A percentile compares a stretch with the other conserved stretches of the same genome.
Evolutionary conservation across 2,329 filamentous ascomycete species (phyloP).

Genomic region (Talaromyces marneffei): DNA sequence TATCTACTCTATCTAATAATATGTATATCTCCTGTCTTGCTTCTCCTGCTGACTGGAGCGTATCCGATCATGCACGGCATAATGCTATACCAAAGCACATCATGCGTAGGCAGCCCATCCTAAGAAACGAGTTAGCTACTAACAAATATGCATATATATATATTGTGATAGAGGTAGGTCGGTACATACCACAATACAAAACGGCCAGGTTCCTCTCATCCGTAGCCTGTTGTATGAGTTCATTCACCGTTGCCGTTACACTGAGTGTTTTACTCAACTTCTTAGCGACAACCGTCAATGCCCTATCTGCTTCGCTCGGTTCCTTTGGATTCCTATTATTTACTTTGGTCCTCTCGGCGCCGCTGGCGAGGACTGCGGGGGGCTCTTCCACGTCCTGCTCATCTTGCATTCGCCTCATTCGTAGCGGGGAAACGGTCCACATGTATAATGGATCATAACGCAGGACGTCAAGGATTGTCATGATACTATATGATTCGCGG

Average conservation of each 20-base stretch:
- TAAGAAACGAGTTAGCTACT: slow-evolving; percentile 16
- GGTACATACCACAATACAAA: slow-evolving; percentile 69
- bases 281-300: slow-evolving; percentile 88
- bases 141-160: neutral
- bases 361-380: slow-evolving; percentile 18
- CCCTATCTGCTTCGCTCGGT: slow-evolving; percentile 78
- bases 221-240: slow-evolving; percentile 90
- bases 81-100: neutral
- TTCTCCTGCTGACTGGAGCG: neutral
- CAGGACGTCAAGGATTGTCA: slow-evolving; percentile 95
- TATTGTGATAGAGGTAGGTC: neutral
- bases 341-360: neutral
- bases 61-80: neutral
- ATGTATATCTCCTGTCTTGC: neutral
- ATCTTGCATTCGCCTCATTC: slow-evolving; percentile 62
- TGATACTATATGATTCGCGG: slow-evolving; percentile 94
- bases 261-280: slow-evolving; percentile 92
- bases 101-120: slow-evolving; percentile 50
- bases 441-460: slow-evolving; percentile 97
- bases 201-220: slow-evolving; percentile 90
- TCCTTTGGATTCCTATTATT: slow-evolving; percentile 34
- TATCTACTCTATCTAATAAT: neutral
- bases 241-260: slow-evolving; percentile 91
- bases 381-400: slow-evolving; percentile 40
- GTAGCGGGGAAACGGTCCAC: slow-evolving; percentile 77